A percentile compares a stretch with the other conserved stretches of the same genome.
These are phyloP conservation scores for Hordeum pubiflorum DNA, from an alignment of 202 grass and related monocot genomes.

Conservation along the genomic window DNA sequence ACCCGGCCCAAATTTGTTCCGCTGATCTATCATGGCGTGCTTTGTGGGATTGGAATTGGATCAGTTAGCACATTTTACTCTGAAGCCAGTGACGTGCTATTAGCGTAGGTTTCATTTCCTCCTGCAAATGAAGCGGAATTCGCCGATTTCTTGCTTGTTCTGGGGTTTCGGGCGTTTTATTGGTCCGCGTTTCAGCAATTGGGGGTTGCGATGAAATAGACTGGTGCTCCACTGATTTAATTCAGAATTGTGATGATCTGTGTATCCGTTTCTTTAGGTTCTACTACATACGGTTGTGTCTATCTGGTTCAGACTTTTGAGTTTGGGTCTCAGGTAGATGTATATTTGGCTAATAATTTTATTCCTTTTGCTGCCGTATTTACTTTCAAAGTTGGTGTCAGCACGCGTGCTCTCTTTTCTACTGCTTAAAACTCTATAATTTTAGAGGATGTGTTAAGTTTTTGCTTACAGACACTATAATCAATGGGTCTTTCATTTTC, in stretches of 20 bases:
- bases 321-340: neutral
- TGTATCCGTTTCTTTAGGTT: neutral
- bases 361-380: neutral
- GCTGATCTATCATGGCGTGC: neutral
- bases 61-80: neutral
- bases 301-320: neutral
- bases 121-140: neutral
- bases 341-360: neutral
- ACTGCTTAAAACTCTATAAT: neutral
- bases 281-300: neutral
- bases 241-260: neutral
- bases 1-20: neutral
- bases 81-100: neutral
- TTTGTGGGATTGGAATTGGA: neutral
- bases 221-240: neutral
- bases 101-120: neutral
- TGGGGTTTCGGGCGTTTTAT: neutral
- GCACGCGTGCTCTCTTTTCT: neutral
- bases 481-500: neutral
- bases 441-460: neutral
- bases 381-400: neutral
- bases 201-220: neutral
- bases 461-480: neutral
- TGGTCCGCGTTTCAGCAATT: neutral
- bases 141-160: neutral